Conservation (phyloP, 1,284 basidiomycete species). For the Taiwanofungus camphoratus region DNA sequence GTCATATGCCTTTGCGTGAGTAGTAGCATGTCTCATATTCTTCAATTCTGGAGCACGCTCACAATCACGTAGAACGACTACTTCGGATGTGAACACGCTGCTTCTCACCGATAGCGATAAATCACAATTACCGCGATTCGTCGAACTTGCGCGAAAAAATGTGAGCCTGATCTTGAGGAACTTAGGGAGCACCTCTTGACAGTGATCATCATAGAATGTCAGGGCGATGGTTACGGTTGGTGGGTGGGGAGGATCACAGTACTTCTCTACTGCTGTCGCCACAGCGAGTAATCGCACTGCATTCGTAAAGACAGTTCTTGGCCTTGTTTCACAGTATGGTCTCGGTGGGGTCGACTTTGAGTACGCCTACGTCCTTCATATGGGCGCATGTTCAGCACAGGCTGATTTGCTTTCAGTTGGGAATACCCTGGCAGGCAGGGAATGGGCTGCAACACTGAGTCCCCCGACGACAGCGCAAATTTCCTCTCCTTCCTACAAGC, state of each 20-base stretch:
- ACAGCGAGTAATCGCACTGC: conserved; percentile 53
- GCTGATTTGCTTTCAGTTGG: conserved; percentile 61
- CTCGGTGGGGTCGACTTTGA: conserved; percentile 87
- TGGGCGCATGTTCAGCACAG: background rate
- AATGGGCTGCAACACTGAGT: conserved; percentile 61
- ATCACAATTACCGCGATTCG: conserved; percentile 44
- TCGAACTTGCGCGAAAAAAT: conserved; percentile 46
- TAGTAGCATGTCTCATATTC: too few species aligned
- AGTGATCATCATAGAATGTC: conserved; percentile 39
- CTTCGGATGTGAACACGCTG: conserved; percentile 37
- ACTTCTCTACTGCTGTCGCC: conserved; percentile 72
- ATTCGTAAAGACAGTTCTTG: conserved; percentile 62
- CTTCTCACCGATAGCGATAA: conserved; percentile 38
- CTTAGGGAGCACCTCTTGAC: conserved; percentile 1
- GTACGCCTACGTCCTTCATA: conserved; percentile 35
- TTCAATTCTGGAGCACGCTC: too few species aligned
- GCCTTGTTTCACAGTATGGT: conserved; percentile 56
- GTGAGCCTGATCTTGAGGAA: conserved; percentile 30
- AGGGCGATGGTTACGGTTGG: conserved; percentile 78
- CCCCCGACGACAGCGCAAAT: conserved; percentile 56
- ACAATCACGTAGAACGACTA: conserved; percentile 32
- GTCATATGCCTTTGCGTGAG: conserved; percentile 58
- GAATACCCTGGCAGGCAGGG: conserved; percentile 72
- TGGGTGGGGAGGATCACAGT: conserved; percentile 79
- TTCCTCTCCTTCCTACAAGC: conserved; percentile 49